These are phyloP conservation scores for Pseudonitzschia pungens DNA, from an alignment of 108 stramenopile genomes.

Conservation along the genomic window DNA sequence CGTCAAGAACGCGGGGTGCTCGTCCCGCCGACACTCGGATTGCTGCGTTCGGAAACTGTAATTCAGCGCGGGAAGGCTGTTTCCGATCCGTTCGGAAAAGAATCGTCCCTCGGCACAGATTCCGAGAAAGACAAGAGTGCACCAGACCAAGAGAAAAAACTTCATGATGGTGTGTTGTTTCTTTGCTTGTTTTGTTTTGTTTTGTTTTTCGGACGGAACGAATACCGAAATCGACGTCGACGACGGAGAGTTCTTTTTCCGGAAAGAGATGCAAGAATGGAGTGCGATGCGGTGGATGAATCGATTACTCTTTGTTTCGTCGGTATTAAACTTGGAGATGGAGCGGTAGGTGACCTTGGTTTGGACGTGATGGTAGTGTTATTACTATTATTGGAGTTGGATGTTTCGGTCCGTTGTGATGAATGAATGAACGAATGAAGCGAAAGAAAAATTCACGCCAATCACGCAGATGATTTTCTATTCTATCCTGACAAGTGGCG, in stretches of 20 bases:
- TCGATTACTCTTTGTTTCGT: neutral
- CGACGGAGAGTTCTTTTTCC: no score
- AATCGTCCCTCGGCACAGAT: slow-evolving; percentile 1
- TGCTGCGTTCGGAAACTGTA: neutral
- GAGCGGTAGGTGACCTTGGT: no score
- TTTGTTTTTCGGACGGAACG: no score
- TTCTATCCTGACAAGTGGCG: neutral
- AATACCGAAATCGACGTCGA: no score
- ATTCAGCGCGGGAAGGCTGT: slow-evolving; percentile 11
- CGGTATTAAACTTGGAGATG: no score
- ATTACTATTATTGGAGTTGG: no score
- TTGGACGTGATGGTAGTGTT: neutral
- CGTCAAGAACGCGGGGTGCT: neutral
- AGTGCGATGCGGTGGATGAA: no score
- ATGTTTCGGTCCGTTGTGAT: neutral
- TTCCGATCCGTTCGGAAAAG: neutral
- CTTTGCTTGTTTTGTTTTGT: no score
- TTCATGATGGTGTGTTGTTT: neutral
- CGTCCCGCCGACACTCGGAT: neutral
- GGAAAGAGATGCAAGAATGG: no score
- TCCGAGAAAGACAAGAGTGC: neutral
- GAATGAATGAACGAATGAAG: neutral
- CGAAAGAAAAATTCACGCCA: neutral
- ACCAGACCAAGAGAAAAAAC: neutral
- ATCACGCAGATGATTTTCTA: neutral